Percentiles rank a stretch among this genome's conserved stretches.
Conservation (phyloP, 1,139 yeast genomes). For the Starmera stellimalicola region DNA sequence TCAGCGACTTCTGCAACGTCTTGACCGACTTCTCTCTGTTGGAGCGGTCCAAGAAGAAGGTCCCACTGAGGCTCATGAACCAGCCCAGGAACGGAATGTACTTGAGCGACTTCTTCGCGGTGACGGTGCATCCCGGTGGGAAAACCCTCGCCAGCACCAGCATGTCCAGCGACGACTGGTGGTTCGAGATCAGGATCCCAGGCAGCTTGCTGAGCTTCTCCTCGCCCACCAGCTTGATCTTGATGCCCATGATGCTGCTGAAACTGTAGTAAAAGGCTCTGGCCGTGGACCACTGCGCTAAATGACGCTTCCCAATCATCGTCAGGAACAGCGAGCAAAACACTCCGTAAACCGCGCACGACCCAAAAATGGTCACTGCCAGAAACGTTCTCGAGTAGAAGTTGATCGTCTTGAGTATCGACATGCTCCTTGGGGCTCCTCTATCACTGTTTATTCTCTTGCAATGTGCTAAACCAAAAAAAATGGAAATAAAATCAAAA, state of each 20-base stretch:
- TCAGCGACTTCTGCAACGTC: slow-evolving; percentile 63
- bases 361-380: slow-evolving; percentile 42
- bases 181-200: slow-evolving; percentile 80
- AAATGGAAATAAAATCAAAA: too few relatives aligned
- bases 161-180: slow-evolving; percentile 84
- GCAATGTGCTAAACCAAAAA: too few relatives aligned
- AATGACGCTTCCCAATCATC: slow-evolving; percentile 61
- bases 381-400: slow-evolving; percentile 47
- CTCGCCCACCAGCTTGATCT: slow-evolving; percentile 56
- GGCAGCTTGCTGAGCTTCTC: slow-evolving; percentile 50
- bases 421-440: slow-evolving; percentile 6
- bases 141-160: slow-evolving; percentile 71
- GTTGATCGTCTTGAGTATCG: slow-evolving; percentile 26
- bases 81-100: slow-evolving; percentile 92
- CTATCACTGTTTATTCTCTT: too few relatives aligned
- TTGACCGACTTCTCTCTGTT: slow-evolving; percentile 66
- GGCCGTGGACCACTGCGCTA: slow-evolving; percentile 88
- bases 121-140: slow-evolving; percentile 85
- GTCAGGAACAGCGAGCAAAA: slow-evolving; percentile 61
- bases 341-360: slow-evolving; percentile 69
- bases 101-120: slow-evolving; percentile 79
- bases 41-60: slow-evolving; percentile 84
- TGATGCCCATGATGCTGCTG: slow-evolving; percentile 56
- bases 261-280: slow-evolving; percentile 61
- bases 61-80: slow-evolving; percentile 89